Base-by-base conservation (phyloP, 345 rosid genomes). In the Aethionema arabicum region DNA sequence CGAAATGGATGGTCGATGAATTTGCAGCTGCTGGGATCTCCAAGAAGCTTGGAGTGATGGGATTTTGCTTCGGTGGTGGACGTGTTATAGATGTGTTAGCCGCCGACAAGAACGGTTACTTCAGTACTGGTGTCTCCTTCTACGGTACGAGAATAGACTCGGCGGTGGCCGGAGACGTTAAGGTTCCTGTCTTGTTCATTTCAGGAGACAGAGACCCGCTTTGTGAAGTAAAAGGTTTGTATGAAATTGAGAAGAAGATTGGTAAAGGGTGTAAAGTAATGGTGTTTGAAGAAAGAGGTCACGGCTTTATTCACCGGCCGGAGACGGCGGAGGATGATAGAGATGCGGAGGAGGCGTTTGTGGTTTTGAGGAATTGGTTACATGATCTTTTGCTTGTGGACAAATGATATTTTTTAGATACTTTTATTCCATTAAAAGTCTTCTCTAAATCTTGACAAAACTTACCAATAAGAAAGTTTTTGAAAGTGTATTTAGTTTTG, bases 21-120 rank as follows among this genome's bases (percentile, higher is more conserved):
- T 83, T 86, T 47, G 49, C 70, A 46, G 92, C 95, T 0, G 91
- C 95, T 4, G 95, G 92, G 14, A 76, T 85, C 68, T 82, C 92
- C 6, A 88, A 83, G 79, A 92, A 92, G 79, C 80, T 88, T 21
- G 96, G 87, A 21, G 14, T 85, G 9, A 78, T 88, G 41, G 96
- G 98, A 8, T 88, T 88, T 49, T 91, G 98, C 53, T 86, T 69
- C n/a, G 96, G 95, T 4, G 98, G 92, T 11, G 96, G 96, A 12
- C 68, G 82, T 6, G 85, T 85, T 10, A 66, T 88, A 2, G 95
- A 88, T 3, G 68, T 78, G 9, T 76, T 88, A 62, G 87, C 91
- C 7, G 39, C 61, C 36, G 96, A 91, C 48, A 63, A 67, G 16
- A 82, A 78, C 37, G 63, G 52, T 62, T 61, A 53, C 68, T 88